Percentiles rank a stretch among this genome's conserved stretches.
These are phyloP conservation scores for Metschnikowia matae DNA, from an alignment of 805 yeast species.

Conservation along the genomic window DNA sequence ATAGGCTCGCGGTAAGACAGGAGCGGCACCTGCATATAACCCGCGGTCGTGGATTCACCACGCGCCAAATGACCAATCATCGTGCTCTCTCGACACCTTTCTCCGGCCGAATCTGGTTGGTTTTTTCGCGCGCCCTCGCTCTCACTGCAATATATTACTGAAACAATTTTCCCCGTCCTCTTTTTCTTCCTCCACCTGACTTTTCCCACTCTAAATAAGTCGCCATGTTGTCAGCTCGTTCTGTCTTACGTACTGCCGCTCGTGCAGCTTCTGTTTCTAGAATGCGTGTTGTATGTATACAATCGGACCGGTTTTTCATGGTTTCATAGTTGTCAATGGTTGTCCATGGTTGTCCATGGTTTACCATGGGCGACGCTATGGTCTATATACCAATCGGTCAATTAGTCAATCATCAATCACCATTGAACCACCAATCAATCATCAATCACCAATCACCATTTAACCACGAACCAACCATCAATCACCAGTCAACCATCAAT, in stretches of 20 bases:
- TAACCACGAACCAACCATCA: too few relatives aligned
- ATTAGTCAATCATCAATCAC: too few relatives aligned
- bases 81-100: conserved; percentile 10
- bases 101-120: conserved; percentile 20
- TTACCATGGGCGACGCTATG: too few relatives aligned
- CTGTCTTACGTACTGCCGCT: conserved; percentile 80
- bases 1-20: not conserved
- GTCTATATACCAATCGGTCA: too few relatives aligned
- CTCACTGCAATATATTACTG: conserved; percentile 17
- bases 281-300: conserved; percentile 28
- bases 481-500: too few relatives aligned
- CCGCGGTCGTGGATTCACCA: not conserved
- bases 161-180: conserved; percentile 13
- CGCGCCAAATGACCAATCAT: conserved; percentile 14
- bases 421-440: too few relatives aligned
- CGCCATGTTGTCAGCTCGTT: conserved; percentile 80
- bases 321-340: too few relatives aligned
- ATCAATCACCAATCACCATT: too few relatives aligned
- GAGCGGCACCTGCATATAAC: not conserved
- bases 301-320: not conserved
- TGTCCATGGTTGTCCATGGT: too few relatives aligned
- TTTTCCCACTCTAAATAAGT: conserved; percentile 16
- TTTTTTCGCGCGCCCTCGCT: conserved; percentile 17
- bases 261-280: conserved; percentile 51
- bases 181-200: conserved; percentile 17